Evolutionary conservation across 148 eudicot genomes (phyloP).

Genomic region (Vaccinium vitisidaea): DNA sequence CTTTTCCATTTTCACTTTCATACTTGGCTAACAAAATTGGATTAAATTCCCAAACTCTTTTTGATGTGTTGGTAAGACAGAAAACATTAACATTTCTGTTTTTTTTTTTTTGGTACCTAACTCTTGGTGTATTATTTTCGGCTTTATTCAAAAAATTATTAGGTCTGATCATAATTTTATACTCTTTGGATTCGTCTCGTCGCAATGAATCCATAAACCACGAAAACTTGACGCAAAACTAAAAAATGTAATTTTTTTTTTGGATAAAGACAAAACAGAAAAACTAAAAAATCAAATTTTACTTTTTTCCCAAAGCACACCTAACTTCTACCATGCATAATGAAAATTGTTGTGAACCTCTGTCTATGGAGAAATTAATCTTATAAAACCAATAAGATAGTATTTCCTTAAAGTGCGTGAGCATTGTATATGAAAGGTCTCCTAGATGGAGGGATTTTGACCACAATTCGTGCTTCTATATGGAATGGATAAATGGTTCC

Average conservation of each 20-base stretch:
- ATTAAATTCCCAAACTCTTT: constrained; percentile 67
- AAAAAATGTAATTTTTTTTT: too few relatives aligned
- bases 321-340: too few relatives aligned
- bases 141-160: too few relatives aligned
- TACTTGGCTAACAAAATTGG: constrained; percentile 80
- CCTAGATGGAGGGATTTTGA: constrained; percentile 3
- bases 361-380: not conserved
- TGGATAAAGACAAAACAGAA: too few relatives aligned
- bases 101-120: not conserved
- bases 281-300: too few relatives aligned
- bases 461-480: not conserved
- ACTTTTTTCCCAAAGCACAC: too few relatives aligned
- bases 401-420: not conserved
- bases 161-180: too few relatives aligned
- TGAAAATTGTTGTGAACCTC: not conserved
- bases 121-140: constrained; percentile 15
- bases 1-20: not conserved
- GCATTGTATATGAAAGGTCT: not conserved
- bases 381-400: not conserved
- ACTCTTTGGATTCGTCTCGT: too few relatives aligned
- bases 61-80: constrained; percentile 78
- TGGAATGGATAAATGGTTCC: not conserved
- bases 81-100: not conserved
- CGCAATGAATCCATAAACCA: too few relatives aligned
- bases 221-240: too few relatives aligned